Base-by-base conservation (phyloP, 371 early-diverging fungal genomes). In the Saksenaea oblongispora region DNA sequence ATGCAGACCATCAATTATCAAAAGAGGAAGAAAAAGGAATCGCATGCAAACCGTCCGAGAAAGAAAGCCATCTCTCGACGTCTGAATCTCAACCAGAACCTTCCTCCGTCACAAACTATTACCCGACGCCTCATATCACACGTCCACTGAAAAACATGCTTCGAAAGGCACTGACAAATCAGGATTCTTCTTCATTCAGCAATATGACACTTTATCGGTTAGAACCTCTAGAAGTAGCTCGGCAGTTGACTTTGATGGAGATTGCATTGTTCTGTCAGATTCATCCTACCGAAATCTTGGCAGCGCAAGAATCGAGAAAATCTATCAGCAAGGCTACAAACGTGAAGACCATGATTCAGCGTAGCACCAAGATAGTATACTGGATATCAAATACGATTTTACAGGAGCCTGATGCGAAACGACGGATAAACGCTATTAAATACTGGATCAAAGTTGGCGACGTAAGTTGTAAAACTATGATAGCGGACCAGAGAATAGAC, bases 301-400 rank as follows among this genome's bases (percentile, higher is more conserved):
- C 86, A 34, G 82, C 83, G 1, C 81, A 84, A 59, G 81, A 82
- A 27, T 86, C 82, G 84, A 86, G 64, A 84, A 84, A 65, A 79
- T 78, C 14, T 71, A 77, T 37, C 67, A 77, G 79, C 27, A 62
- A 71, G 18, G 75, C 80, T 1, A 62, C 75, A 7, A 74, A 79
- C 57, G 78, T 84, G 51, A 80, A 79, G 47, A 76, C 76, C n/a
- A 84, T 79, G 79, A 78, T 77, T 26, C 76, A 72, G 42, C 60
- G 82, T 3, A 85, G 83, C 54, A 82, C 74, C 56, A 86, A 69
- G 68, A 71, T 79, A 11, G 78, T 88, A 13, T 79, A 88, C 18
- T 93, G 92, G 93, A 87, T 91, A 0, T 84, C 89, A 2, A 77
- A 78, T n/a, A 79, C 79, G 13, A 90, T 94, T 17, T 66, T 93